Evolutionary conservation across 495 filamentous ascomycete genomes (phyloP).

Genomic region (Penicillium roqueforti): DNA sequence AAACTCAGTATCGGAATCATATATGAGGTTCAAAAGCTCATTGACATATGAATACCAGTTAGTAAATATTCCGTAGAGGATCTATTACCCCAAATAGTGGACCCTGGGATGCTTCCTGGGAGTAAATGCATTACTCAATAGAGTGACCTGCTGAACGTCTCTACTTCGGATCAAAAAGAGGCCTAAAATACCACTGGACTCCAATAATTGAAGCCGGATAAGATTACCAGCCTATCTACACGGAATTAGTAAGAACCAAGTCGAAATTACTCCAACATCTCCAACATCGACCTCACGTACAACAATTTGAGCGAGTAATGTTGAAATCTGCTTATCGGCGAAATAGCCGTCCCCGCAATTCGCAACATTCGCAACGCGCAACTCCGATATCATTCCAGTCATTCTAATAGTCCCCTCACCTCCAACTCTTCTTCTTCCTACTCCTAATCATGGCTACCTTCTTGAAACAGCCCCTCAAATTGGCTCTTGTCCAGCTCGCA

Average conservation of each 20-base stretch:
- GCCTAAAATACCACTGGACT: no score
- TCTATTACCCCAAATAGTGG: no score
- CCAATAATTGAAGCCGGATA: not conserved
- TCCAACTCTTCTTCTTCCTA: not conserved
- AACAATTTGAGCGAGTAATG: not conserved
- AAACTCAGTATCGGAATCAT: no score
- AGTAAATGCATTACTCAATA: no score
- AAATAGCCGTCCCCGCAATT: constrained; percentile 7
- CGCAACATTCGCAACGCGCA: no score
- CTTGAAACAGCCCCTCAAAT: constrained; percentile 70
- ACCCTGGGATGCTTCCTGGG: no score
- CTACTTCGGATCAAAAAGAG: no score
- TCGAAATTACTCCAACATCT: not conserved
- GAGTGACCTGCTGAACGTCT: no score
- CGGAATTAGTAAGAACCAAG: not conserved
- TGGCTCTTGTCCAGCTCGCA: constrained; percentile 79
- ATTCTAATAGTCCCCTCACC: not conserved
- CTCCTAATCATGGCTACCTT: constrained; percentile 44
- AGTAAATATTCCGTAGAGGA: no score
- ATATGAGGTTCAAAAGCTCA: no score
- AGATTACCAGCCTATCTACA: not conserved
- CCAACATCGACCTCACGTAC: not conserved
- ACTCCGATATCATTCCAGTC: not conserved
- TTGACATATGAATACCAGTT: no score
- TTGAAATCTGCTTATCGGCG: constrained; percentile 3